Evolutionary conservation across 208 protist genomes (phyloP), one percentile per base, ranked within the genome.

Genomic region (Trypanosoma brucei): DNA sequence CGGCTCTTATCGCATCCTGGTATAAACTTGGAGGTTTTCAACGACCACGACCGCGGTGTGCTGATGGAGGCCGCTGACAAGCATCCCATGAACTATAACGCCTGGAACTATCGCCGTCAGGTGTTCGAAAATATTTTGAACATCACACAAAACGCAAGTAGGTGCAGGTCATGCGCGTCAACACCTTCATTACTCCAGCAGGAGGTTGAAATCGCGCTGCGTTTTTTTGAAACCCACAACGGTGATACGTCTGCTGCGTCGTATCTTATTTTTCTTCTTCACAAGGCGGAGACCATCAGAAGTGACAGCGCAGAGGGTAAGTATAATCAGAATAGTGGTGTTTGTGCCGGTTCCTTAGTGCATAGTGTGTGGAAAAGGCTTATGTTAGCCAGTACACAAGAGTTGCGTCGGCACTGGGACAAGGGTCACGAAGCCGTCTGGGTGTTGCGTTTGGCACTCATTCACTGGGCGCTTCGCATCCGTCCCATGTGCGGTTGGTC

Each of bases 81-180:
- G 22, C 88, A 94, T 56, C 60, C 58, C 11, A 80, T 92, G 79
- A 94, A 94, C 63, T 94, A 92, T 75, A 89, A 91, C 58, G 85
- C 81, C 1, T 94, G 84, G 83, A 78, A 89, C 0, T 91, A 91
- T 38, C 76, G 79, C 2, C 75, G 88, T 36, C 11, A 59, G 53
- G 22, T 44, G 37, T 11, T 53, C 62, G 3, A 33, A 52, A 55
- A 33, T 37, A 8, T 68, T 31, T 53, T 37, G 0, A 35, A 30
- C 7, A 35, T 11, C 33, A 35, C 5, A 11, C 5, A 2, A 35
- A 9, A 45, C 4, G 22, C n/a, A 38, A 8, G 4, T 30, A 9
- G 2, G 36, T 22, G 6, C 13, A 34, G 36, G 37, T 33, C 1
- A 34, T 31, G 40, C 22, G 14, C 39, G 5, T 30, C 8, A 37